Evolutionary conservation across 2,329 filamentous ascomycete species (phyloP).

Genomic region (Knoxdaviesia proteae): DNA sequence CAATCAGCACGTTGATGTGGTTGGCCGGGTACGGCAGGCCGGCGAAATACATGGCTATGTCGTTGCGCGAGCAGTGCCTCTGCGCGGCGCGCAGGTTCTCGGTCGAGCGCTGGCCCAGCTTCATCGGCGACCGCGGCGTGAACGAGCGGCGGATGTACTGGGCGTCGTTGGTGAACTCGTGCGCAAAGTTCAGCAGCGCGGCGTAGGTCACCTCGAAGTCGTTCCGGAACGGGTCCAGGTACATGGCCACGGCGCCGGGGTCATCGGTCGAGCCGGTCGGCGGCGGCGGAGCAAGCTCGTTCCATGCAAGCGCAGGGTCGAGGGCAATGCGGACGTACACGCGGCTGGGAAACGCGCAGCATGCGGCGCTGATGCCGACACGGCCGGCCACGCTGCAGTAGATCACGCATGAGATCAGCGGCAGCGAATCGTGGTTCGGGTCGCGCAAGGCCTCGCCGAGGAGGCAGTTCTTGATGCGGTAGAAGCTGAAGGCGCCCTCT

Average conservation of each 20-base stretch:
- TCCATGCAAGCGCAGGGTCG: too few species aligned
- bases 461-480: constrained; percentile 69
- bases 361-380: constrained; percentile 54
- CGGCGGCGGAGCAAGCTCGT: neutral
- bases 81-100: too few species aligned
- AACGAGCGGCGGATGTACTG: too few species aligned
- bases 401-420: constrained; percentile 70
- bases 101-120: too few species aligned
- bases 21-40: too few species aligned
- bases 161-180: too few species aligned
- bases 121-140: too few species aligned
- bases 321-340: constrained; percentile 36
- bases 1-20: too few species aligned
- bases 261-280: constrained; percentile 11
- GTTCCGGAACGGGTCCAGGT: constrained; percentile 62
- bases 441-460: constrained; percentile 63
- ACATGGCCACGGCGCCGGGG: constrained; percentile 30
- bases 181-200: too few species aligned
- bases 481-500: constrained; percentile 40
- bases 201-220: constrained; percentile 40
- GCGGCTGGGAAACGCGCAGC: constrained; percentile 67
- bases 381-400: constrained; percentile 62
- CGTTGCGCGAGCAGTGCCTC: constrained; percentile 12
- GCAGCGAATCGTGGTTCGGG: constrained; percentile 56
- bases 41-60: constrained; percentile 54